Evolutionary conservation across 257 asterid species (phyloP).

Genomic region (Salvia miltiorrhiza): DNA sequence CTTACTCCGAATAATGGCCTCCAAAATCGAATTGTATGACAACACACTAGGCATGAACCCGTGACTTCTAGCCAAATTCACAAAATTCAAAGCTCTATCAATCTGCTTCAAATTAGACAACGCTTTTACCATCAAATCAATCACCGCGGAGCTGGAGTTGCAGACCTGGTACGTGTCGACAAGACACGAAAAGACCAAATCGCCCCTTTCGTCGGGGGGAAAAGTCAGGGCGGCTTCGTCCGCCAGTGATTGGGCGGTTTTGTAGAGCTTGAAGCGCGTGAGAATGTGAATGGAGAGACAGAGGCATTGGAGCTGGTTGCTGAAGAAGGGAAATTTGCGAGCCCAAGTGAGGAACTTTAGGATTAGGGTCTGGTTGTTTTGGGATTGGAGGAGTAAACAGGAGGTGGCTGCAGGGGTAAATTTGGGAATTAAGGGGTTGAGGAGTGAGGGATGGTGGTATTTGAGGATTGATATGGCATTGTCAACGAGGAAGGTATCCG

Average conservation of each 20-base stretch:
- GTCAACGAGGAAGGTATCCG: slow-evolving; percentile 40
- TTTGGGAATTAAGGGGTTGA: slow-evolving; percentile 45
- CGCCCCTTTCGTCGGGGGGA: slow-evolving; percentile 33
- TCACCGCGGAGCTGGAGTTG: slow-evolving; percentile 75
- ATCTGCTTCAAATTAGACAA: slow-evolving; percentile 60
- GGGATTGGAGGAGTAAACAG: slow-evolving; percentile 59
- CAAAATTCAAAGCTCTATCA: slow-evolving; percentile 52
- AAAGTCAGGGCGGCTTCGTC: slow-evolving; percentile 43
- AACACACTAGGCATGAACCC: slow-evolving; percentile 80
- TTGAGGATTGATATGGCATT: slow-evolving; percentile 58
- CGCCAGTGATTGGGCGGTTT: slow-evolving; percentile 60
- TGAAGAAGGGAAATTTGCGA: slow-evolving; percentile 54
- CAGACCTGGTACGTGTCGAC: slow-evolving; percentile 60
- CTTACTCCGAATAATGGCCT: slow-evolving; percentile 49
- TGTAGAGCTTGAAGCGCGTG: slow-evolving; percentile 74
- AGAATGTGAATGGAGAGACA: slow-evolving; percentile 73
- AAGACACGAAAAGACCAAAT: slow-evolving; percentile 49
- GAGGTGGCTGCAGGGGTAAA: slow-evolving; percentile 72
- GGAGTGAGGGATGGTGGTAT: slow-evolving; percentile 43
- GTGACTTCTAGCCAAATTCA: slow-evolving; percentile 46
- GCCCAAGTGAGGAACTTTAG: slow-evolving; percentile 71
- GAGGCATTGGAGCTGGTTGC: slow-evolving; percentile 46
- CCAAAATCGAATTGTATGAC: slow-evolving; percentile 72
- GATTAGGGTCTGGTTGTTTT: slow-evolving; percentile 36
- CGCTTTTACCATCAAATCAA: slow-evolving; percentile 70